These are phyloP conservation scores for Penicillium paxilli DNA, from an alignment of 495 filamentous ascomycete species.

Conservation along the genomic window DNA sequence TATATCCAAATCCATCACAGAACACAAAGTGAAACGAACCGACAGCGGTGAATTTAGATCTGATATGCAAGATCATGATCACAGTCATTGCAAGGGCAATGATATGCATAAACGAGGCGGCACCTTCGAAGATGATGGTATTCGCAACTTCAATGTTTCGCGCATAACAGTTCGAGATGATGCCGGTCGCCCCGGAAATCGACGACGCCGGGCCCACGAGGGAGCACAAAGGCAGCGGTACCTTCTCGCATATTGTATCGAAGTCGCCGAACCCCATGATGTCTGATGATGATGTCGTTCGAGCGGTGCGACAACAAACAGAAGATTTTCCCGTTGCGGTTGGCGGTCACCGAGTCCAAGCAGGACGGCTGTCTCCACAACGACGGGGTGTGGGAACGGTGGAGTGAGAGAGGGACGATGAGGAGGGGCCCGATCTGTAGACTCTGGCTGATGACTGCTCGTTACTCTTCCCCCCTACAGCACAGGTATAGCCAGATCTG, in stretches of 20 bases:
- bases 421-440: background rate
- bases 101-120: conserved; percentile 89
- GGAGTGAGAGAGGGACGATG: conserved; percentile 20
- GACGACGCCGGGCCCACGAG: conserved; percentile 69
- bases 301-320: conserved; percentile 20
- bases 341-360: conserved; percentile 22
- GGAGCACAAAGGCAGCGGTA: conserved; percentile 82
- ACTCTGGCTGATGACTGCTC: background rate
- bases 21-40: conserved; percentile 60
- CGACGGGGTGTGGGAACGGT: conserved; percentile 26
- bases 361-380: conserved; percentile 29
- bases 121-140: conserved; percentile 96
- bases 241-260: conserved; percentile 78
- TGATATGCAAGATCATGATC: conserved; percentile 94
- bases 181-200: conserved; percentile 69
- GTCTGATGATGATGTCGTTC: conserved; percentile 9
- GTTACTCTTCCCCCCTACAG: background rate
- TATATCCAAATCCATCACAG: background rate
- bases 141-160: conserved; percentile 95
- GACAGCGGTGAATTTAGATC: conserved; percentile 97
- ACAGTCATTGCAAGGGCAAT: conserved; percentile 87
- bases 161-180: conserved; percentile 89
- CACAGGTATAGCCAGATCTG: background rate
- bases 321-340: conserved; percentile 17
- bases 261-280: conserved; percentile 92